A percentile compares a stretch with the other conserved stretches of the same genome.
These are phyloP conservation scores for Monascus purpureus DNA, from an alignment of 495 filamentous ascomycete genomes.

Conservation along the genomic window DNA sequence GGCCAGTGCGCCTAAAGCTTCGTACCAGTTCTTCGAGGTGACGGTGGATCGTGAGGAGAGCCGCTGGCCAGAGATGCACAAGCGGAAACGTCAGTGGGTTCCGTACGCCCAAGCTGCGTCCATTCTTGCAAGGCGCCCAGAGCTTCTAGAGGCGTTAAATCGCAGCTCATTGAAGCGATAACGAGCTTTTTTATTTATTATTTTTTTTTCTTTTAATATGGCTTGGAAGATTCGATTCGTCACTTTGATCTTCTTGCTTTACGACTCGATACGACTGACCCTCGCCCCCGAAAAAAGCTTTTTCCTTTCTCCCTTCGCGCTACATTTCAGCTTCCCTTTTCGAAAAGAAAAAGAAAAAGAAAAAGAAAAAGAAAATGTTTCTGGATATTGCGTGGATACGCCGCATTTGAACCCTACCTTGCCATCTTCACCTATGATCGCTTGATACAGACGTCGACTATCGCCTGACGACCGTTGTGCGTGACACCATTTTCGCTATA, in stretches of 20 bases:
- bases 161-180: constrained; percentile 60
- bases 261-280: constrained; percentile 27
- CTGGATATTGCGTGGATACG: not conserved
- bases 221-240: not conserved
- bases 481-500: too few relatives aligned
- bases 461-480: too few relatives aligned
- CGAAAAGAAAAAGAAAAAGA: not conserved
- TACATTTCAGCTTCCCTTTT: constrained; percentile 4
- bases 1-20: constrained; percentile 55
- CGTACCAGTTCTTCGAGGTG: constrained; percentile 83
- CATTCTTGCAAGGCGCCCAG: constrained; percentile 63
- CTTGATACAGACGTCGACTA: too few relatives aligned
- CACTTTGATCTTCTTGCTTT: constrained; percentile 16
- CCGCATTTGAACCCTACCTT: too few relatives aligned
- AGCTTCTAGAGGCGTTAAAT: constrained; percentile 75
- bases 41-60: constrained; percentile 66
- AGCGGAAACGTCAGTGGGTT: constrained; percentile 81
- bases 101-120: constrained; percentile 65
- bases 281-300: too few relatives aligned
- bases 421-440: too few relatives aligned
- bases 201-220: constrained; percentile 8
- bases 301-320: constrained; percentile 13
- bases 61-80: constrained; percentile 90
- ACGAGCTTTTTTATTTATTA: constrained; percentile 9
- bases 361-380: not conserved